Percentiles rank a stretch among this genome's conserved stretches.
Conservation (phyloP, 441 rosid species). For the Croton laevigatus region DNA sequence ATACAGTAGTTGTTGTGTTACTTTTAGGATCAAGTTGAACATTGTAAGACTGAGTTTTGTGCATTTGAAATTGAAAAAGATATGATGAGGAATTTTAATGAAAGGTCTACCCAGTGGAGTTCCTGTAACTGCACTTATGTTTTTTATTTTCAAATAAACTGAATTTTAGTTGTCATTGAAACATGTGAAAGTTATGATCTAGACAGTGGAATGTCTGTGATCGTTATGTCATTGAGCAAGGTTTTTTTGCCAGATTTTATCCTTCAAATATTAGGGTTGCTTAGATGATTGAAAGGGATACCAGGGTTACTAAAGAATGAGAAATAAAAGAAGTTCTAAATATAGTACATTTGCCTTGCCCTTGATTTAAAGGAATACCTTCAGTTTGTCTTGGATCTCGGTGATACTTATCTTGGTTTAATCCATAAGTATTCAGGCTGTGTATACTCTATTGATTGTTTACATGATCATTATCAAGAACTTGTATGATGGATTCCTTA, state of each 20-base stretch:
- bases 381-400: neutral
- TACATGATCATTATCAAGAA: neutral
- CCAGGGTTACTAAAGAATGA: neutral
- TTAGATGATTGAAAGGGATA: neutral
- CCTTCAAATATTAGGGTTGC: neutral
- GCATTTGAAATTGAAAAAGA: neutral
- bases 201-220: neutral
- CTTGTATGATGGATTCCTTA: neutral
- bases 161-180: neutral
- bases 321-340: neutral
- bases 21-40: neutral
- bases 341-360: neutral
- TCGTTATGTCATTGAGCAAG: neutral
- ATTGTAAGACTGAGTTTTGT: constrained; percentile 4
- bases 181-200: neutral
- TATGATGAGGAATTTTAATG: neutral
- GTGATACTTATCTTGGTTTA: neutral
- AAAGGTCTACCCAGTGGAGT: neutral
- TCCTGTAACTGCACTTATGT: neutral
- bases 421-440: neutral
- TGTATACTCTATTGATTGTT: neutral
- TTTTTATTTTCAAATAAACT: neutral
- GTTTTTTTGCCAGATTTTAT: neutral
- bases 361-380: neutral
- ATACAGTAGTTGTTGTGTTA: neutral